Evolutionary conservation across 176 grass and related monocot species (phyloP).

Genomic region (Zizania latifolia): DNA sequence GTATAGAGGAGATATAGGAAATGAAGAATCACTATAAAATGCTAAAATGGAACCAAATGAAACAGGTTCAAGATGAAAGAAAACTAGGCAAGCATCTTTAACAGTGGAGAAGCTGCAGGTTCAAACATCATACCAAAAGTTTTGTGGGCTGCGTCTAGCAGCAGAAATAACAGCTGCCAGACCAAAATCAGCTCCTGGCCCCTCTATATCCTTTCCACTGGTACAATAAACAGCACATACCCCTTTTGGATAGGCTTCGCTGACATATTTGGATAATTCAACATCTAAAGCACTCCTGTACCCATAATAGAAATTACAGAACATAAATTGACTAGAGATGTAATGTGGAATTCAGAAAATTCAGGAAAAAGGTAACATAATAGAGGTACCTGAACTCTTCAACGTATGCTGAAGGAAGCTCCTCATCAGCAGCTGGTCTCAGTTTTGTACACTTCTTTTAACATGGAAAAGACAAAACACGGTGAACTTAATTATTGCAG

Average conservation of each 20-base stretch:
- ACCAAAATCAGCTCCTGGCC: conserved; percentile 80
- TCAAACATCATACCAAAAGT: conserved; percentile 70
- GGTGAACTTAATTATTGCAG: conserved; percentile 18
- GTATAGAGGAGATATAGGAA: not conserved
- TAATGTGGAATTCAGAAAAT: conserved; percentile 22
- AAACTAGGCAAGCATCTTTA: conserved; percentile 10
- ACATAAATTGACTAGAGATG: not conserved
- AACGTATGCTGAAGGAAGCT: conserved; percentile 86
- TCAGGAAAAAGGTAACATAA: conserved; percentile 11
- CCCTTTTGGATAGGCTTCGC: conserved; percentile 89
- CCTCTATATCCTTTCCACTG: conserved; percentile 73
- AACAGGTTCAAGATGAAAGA: not conserved
- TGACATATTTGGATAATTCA: conserved; percentile 85
- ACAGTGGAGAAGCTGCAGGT: not conserved
- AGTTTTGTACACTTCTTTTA: conserved; percentile 69
- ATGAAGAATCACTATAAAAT: not conserved
- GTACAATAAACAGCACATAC: conserved; percentile 77
- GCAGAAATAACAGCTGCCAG: conserved; percentile 73
- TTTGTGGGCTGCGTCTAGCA: conserved; percentile 75
- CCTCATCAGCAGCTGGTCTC: conserved; percentile 87
- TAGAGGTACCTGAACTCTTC: conserved; percentile 79
- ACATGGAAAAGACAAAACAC: conserved; percentile 21
- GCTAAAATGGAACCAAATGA: not conserved
- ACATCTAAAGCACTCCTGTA: conserved; percentile 63
- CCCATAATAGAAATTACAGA: conserved; percentile 22